Evolutionary conservation across 257 asterid species (phyloP).

Genomic region (Jaltomata sinuosa): DNA sequence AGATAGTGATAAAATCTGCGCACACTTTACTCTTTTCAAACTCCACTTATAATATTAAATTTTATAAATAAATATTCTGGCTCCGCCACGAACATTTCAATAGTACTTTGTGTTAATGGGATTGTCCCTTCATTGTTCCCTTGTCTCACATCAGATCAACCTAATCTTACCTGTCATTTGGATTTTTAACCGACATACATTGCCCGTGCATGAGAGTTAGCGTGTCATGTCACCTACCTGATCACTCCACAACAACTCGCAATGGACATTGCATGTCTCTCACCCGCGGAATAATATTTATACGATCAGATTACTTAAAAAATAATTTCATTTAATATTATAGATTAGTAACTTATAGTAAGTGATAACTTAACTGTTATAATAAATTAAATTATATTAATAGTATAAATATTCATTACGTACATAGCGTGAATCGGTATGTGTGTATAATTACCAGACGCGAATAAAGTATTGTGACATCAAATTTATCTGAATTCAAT

Average conservation of each 20-base stretch:
- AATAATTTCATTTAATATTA: too few species aligned
- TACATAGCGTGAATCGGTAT: too few species aligned
- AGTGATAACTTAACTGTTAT: too few species aligned
- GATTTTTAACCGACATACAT: constrained; percentile 19
- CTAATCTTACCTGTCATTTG: constrained; percentile 19
- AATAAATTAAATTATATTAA: too few species aligned
- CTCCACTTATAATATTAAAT: too few species aligned
- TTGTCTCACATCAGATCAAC: constrained; percentile 3
- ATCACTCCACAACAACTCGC: constrained; percentile 1
- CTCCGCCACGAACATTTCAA: not conserved
- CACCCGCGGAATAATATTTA: not conserved
- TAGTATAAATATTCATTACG: too few species aligned
- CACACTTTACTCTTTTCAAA: too few species aligned
- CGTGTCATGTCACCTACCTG: not conserved
- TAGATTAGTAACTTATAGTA: too few species aligned
- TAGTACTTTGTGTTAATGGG: constrained; percentile 1
- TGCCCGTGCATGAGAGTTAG: constrained; percentile 22
- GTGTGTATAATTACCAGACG: too few species aligned
- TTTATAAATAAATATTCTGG: not conserved
- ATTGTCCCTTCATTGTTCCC: constrained; percentile 34
- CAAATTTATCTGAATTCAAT: too few species aligned
- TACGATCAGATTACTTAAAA: not conserved
- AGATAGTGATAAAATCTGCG: too few species aligned
- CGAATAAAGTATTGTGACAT: too few species aligned
- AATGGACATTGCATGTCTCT: not conserved